Conservation (phyloP, 2,329 filamentous ascomycete species). For the Metarhizium brunneum region DNA sequence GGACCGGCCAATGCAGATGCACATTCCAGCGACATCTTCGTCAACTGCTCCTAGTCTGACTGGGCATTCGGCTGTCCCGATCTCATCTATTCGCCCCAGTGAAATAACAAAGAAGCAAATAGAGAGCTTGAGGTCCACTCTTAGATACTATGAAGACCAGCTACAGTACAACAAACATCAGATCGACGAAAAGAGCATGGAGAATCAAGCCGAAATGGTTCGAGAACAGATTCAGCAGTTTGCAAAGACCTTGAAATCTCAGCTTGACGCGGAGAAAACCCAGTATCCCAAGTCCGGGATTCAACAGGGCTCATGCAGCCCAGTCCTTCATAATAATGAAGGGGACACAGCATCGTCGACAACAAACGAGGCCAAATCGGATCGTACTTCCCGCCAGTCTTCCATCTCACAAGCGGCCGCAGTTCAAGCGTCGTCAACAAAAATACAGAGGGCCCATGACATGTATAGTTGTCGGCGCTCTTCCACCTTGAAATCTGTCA, state of each 20-base stretch:
- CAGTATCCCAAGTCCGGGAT: conserved; percentile 29
- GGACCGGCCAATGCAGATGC: conserved; percentile 9
- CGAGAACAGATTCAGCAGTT: conserved; percentile 40
- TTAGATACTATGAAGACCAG: conserved; percentile 49
- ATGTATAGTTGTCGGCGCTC: conserved; percentile 10
- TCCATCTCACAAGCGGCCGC: conserved; percentile 10
- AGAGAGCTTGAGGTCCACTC: conserved; percentile 37
- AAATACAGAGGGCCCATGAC: conserved; percentile 7
- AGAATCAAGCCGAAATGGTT: conserved; percentile 31
- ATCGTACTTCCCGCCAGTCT: conserved; percentile 7
- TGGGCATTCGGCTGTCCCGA: conserved; percentile 27
- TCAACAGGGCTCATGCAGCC: conserved; percentile 12
- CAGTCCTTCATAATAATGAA: conserved; percentile 9
- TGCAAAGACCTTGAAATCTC: conserved; percentile 33
- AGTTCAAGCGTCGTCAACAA: conserved; percentile 6
- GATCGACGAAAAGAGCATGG: conserved; percentile 46
- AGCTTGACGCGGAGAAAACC: conserved; percentile 35
- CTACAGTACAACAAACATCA: conserved; percentile 53
- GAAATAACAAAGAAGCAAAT: conserved; percentile 53
- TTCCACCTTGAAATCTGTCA: conserved; percentile 19
- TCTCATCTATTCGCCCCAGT: conserved; percentile 51
- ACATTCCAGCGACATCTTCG: conserved; percentile 8
- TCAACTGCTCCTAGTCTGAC: conserved; percentile 9
- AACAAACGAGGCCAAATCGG: conserved; percentile 8
- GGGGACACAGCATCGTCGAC: conserved; percentile 8